Conservation (phyloP, 2,329 filamentous ascomycete genomes). For the Phaeomoniella chlamydospora region DNA sequence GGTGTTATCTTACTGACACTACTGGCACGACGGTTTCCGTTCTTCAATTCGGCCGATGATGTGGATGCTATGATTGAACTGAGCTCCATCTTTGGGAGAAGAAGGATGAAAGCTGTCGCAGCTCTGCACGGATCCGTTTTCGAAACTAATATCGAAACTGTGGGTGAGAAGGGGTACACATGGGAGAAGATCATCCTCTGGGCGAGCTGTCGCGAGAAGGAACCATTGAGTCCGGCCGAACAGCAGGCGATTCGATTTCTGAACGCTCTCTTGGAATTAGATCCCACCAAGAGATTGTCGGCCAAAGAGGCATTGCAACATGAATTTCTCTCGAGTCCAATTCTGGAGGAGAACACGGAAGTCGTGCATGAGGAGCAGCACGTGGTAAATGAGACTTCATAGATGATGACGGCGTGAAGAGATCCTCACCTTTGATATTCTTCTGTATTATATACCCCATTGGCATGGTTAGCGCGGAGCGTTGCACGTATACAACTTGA, state of each 20-base stretch:
- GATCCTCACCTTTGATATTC: not conserved
- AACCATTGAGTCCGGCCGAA: slow-evolving; percentile 35
- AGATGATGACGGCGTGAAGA: not conserved
- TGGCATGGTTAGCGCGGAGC: no score
- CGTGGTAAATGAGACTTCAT: not conserved
- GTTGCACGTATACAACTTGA: no score
- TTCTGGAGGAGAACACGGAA: slow-evolving; percentile 13
- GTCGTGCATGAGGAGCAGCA: slow-evolving; percentile 8
- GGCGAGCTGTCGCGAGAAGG: slow-evolving; percentile 67
- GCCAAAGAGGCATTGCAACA: slow-evolving; percentile 28
- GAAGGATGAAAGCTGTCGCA: slow-evolving; percentile 70
- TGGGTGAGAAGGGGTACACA: slow-evolving; percentile 70
- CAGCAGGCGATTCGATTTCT: slow-evolving; percentile 29
- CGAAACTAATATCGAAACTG: slow-evolving; percentile 82
- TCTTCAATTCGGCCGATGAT: slow-evolving; percentile 98
- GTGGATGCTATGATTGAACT: slow-evolving; percentile 97
- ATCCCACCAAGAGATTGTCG: slow-evolving; percentile 24
- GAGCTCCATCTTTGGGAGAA: slow-evolving; percentile 79
- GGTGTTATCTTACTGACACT: slow-evolving; percentile 97
- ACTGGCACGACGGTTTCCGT: slow-evolving; percentile 81
- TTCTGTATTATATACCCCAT: no score
- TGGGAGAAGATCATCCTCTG: slow-evolving; percentile 91
- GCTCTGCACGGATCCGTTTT: slow-evolving; percentile 81
- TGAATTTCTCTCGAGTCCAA: slow-evolving; percentile 27
- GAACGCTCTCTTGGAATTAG: slow-evolving; percentile 26